Evolutionary conservation across 208 protist genomes (phyloP), one percentile per base, ranked within the genome.

Genomic region (Leishmania guyanensis): DNA sequence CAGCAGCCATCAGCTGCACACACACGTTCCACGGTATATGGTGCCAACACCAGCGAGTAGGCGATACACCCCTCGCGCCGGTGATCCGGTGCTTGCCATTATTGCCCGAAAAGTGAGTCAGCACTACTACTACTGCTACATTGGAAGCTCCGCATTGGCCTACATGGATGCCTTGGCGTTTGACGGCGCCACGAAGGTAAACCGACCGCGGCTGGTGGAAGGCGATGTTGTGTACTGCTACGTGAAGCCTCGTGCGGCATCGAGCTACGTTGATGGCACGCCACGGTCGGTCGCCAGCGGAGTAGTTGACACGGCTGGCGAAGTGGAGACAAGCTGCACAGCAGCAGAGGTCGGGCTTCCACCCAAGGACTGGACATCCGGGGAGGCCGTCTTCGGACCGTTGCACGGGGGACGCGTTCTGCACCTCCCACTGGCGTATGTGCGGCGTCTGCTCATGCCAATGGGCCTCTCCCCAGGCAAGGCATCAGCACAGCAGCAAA

Each of bases 161-260:
- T 86, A 91, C 69, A 86, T 98, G 43, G 92, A 95, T 77, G 90
- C 88, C 10, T 71, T 96, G 9, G 88, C 86, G 73, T 98, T 98
- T 71, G 94, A 98, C 68, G 94, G 94, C 36, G 94, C 94, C 20
- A 97, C 92, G 4, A 96, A 96, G 79, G 80, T 88, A 12, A 96
- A 86, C 75, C 86, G 88, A 0, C 94, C 94, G n/a, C 88, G 92
- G 1, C 80, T 96, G 6, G 70, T 77, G 56, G 92, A 95, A 64
- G 94, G 94, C 1, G 92, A 95, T 73, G 78, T 94, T 10, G 84
- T 98, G 17, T 96, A 96, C 87, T 88, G 88, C 54, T 89, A 92
- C 82, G 91, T 97, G 71, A 88, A 88, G 84, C 83, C 84, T n/a
- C 77, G 56, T 33, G 48, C 51, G 8, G 78, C 79, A 3, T 82